Evolutionary conservation across 768 basidiomycete species (phyloP), one percentile per base, ranked within the genome.

Genomic region (Solioccasus polychromus): DNA sequence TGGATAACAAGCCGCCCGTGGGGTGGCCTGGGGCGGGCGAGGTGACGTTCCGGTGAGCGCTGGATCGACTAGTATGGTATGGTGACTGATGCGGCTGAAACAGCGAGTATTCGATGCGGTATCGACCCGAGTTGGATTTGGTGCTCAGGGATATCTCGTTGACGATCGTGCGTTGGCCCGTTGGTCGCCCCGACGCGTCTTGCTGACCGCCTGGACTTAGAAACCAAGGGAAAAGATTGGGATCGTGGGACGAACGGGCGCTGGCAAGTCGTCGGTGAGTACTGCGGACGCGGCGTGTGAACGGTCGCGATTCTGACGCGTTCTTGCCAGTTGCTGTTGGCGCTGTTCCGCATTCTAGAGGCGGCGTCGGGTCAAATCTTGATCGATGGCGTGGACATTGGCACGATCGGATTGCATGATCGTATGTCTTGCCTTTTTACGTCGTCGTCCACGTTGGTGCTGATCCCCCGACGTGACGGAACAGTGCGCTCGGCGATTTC

Each of bases 161-260:
- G 48, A 74, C 64, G 8, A 82, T 93, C 55, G 86, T 87, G 52
- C 44, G 77, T 48, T 9, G 7, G 7, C 12, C 7, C 12, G 7
- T 11, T 31, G 30, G 5, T 31, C 15, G 7, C 15, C 11, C 4
- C 30, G 11, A 31, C 15, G 11, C 4, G 11, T 31, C 4, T 31
- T 31, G 30, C 30, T 31, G 30, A 31, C 28, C 44, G 15, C 6
- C n/a, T 9, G 18, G 35, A n/a, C n/a, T 30, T 25, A 88, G 85
- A 72, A 80, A 55, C 72, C 87, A 0, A 80, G 76, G 36, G 88
- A 94, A 62, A 95, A 93, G 65, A 79, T 95, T 35, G 95, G 95
- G n/a, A 82, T 96, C 5, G 80, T 85, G 63, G 89, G 88, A 3
- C 66, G 88, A 50, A 95, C 93, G 5, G 93, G 89, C 17, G 76